These are phyloP conservation scores for Fusarium mexicanum DNA, from an alignment of 2,329 filamentous ascomycete species.

Conservation along the genomic window DNA sequence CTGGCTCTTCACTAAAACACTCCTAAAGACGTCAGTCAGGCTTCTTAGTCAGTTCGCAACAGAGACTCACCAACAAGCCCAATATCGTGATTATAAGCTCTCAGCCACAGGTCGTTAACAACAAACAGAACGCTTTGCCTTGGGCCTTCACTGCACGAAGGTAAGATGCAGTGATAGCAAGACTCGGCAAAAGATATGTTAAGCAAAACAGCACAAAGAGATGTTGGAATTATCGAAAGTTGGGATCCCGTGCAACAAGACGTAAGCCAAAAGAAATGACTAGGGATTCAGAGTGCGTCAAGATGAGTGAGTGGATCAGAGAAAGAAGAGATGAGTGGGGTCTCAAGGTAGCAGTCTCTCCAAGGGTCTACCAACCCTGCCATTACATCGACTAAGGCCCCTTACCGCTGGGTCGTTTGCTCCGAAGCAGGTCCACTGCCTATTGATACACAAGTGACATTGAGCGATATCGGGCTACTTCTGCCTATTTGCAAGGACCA, in stretches of 20 bases:
- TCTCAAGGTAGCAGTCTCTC: background rate
- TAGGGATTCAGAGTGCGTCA: background rate
- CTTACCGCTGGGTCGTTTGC: too few species aligned
- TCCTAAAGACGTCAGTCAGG: fast-evolving
- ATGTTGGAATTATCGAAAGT: fast-evolving
- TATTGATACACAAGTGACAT: background rate
- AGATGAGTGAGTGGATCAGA: background rate
- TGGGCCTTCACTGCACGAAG: too few species aligned
- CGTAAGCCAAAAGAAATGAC: background rate
- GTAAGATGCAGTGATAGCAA: fast-evolving
- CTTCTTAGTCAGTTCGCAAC: fast-evolving
- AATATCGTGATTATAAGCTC: background rate
- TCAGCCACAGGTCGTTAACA: background rate
- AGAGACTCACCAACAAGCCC: background rate
- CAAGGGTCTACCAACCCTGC: background rate
- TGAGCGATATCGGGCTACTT: background rate
- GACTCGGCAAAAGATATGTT: too few species aligned
- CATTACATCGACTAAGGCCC: background rate
- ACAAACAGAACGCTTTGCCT: background rate
- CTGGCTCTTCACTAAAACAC: fast-evolving
- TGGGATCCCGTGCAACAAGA: background rate
- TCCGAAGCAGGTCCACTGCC: background rate
- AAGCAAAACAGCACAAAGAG: fast-evolving
- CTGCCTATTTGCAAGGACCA: background rate
- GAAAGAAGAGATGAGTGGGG: background rate